Conservation (phyloP, 441 rosid species). For the Corymbia citriodora region DNA sequence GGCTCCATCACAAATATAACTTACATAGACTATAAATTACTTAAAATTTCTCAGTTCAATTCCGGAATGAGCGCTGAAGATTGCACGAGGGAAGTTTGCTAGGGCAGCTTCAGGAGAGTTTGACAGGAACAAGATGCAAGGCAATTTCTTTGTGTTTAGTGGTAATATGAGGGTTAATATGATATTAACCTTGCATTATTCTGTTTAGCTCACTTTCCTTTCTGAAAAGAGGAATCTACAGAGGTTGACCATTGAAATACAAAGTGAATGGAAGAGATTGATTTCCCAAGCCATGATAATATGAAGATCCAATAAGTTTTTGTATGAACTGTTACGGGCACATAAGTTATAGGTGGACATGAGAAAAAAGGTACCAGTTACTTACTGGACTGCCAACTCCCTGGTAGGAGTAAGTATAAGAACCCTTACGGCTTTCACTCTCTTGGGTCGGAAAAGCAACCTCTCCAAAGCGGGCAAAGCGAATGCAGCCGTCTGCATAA, state of each 20-base stretch:
- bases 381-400: constrained; percentile 94
- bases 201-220: neutral
- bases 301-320: neutral
- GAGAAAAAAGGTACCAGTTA: neutral
- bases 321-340: neutral
- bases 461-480: constrained; percentile 89
- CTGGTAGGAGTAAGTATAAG: constrained; percentile 94
- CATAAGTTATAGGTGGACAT: neutral
- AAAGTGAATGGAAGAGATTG: neutral
- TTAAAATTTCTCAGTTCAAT: neutral
- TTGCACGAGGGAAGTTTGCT: neutral
- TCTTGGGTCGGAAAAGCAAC: constrained; percentile 79
- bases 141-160: neutral
- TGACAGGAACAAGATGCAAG: neutral
- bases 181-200: neutral
- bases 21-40: neutral
- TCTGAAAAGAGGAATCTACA: neutral
- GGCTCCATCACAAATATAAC: neutral
- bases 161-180: neutral
- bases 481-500: constrained; percentile 76
- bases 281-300: neutral
- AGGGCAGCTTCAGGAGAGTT: neutral
- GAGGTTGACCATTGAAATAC: neutral
- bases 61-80: neutral
- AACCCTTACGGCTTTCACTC: constrained; percentile 69